Percentiles rank a stretch among this genome's conserved stretches.
Conservation (phyloP, 495 filamentous ascomycete genomes). For the Bombardia bombarda region DNA sequence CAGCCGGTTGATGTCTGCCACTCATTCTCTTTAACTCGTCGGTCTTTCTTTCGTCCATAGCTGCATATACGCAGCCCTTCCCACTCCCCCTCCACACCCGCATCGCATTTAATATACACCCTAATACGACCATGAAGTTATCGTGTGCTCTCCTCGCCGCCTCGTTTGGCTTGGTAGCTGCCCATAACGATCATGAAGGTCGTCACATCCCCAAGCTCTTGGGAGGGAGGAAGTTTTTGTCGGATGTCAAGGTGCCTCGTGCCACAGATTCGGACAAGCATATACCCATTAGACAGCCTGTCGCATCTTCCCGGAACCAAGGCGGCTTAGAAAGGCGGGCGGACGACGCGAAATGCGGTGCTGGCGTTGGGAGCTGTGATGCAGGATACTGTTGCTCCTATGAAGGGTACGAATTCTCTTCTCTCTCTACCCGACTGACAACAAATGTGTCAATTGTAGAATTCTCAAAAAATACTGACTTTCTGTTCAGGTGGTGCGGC, state of each 20-base stretch:
- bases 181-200: constrained; percentile 23
- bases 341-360: constrained; percentile 29
- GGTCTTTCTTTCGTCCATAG: not conserved
- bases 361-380: constrained; percentile 41
- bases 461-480: too few relatives aligned
- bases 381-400: constrained; percentile 55
- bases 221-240: constrained; percentile 27
- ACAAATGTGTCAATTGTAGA: too few relatives aligned
- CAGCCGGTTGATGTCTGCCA: not conserved
- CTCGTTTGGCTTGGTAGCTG: constrained; percentile 15
- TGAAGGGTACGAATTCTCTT: constrained; percentile 40
- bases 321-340: constrained; percentile 9
- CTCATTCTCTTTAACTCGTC: not conserved
- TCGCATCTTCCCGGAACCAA: constrained; percentile 3
- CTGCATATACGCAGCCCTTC: not conserved
- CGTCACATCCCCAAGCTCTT: constrained; percentile 27
- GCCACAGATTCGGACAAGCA: not conserved
- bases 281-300: not conserved
- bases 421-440: constrained; percentile 3
- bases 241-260: constrained; percentile 17
- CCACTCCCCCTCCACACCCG: not conserved
- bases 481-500: constrained; percentile 54
- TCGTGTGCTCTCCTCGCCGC: constrained; percentile 18
- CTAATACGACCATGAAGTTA: constrained; percentile 23
- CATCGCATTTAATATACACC: constrained; percentile 5